Evolutionary conservation across 2,329 filamentous ascomycete species (phyloP).

Genomic region (Calonectria leucothoes): DNA sequence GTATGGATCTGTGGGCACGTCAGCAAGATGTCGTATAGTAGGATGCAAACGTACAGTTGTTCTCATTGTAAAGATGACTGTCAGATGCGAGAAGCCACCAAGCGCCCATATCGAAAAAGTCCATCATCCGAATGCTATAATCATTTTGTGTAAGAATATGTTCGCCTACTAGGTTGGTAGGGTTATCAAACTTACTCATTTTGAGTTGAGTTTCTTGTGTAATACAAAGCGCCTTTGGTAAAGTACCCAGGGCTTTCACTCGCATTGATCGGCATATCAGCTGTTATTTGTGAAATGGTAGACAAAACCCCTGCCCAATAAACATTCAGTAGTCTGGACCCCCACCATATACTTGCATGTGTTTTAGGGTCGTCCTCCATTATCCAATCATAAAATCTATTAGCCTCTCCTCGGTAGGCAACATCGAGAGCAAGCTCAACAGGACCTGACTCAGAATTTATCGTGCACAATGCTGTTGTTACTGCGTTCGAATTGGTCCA

Average conservation of each 20-base stretch:
- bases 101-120: not conserved
- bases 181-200: too few relatives aligned
- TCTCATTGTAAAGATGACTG: not conserved
- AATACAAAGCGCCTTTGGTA: too few relatives aligned
- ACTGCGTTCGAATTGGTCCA: not conserved
- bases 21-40: too few relatives aligned
- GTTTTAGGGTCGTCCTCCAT: constrained; percentile 18
- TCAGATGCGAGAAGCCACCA: not conserved
- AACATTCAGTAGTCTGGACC: constrained; percentile 21
- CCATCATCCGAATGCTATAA: too few relatives aligned
- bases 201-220: too few relatives aligned
- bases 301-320: not conserved
- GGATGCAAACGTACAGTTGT: not conserved
- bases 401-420: not conserved
- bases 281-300: not conserved
- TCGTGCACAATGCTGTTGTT: constrained; percentile 10
- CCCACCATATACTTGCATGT: constrained; percentile 28
- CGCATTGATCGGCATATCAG: too few relatives aligned
- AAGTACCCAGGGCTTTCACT: too few relatives aligned
- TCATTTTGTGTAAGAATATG: too few relatives aligned
- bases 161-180: too few relatives aligned
- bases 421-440: constrained; percentile 19
- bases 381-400: constrained; percentile 9
- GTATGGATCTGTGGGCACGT: not conserved
- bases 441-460: not conserved